Evolutionary conservation across 768 basidiomycete genomes (phyloP).

Genomic region (Rhodotorula graminis): DNA sequence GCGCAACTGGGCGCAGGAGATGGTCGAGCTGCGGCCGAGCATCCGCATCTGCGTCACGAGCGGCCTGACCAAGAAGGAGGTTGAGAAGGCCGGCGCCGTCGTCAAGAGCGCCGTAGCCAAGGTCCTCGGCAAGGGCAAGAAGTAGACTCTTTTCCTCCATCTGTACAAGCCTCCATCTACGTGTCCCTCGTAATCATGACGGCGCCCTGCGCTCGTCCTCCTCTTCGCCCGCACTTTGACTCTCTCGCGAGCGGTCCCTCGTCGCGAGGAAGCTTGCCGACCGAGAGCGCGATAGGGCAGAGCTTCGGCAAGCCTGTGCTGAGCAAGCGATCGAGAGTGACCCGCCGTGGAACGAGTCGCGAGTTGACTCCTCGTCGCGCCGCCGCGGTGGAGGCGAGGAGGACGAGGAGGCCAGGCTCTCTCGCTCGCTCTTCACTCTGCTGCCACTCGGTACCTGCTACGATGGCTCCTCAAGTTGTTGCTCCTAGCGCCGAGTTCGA

Average conservation of each 20-base stretch:
- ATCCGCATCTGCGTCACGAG: constrained; percentile 75
- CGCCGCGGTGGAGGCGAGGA: no score
- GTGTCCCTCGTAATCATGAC: background rate
- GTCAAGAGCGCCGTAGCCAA: constrained; percentile 71
- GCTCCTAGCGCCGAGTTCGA: constrained; percentile 47
- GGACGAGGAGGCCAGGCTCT: no score
- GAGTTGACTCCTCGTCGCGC: no score
- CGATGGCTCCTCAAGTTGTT: constrained; percentile 44
- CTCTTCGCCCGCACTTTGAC: no score
- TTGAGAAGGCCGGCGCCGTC: constrained; percentile 75
- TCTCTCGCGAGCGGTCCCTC: no score
- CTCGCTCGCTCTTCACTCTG: background rate
- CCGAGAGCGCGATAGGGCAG: no score
- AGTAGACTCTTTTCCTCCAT: background rate
- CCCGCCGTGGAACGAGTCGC: no score
- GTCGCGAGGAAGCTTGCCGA: no score
- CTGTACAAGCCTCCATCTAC: background rate
- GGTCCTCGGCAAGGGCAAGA: constrained; percentile 54
- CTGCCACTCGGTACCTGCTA: background rate
- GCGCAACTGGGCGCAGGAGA: constrained; percentile 63
- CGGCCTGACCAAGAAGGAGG: constrained; percentile 79
- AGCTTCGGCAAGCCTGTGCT: no score
- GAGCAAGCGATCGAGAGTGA: no score
- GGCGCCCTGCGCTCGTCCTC: no score
- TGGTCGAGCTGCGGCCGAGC: constrained; percentile 71